Conservation (phyloP, 2,329 filamentous ascomycete genomes). For the Ceratocystis destructans region DNA sequence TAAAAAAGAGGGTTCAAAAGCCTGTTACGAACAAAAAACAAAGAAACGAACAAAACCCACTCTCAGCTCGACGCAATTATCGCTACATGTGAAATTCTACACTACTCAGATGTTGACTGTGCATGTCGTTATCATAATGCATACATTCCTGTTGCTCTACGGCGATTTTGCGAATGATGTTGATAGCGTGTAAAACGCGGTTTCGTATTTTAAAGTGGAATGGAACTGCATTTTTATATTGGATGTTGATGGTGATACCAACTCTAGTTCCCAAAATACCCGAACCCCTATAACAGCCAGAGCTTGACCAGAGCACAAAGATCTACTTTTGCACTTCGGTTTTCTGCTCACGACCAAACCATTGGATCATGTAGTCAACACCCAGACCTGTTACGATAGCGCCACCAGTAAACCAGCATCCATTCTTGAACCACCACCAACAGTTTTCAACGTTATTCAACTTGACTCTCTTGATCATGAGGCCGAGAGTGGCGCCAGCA, state of each 20-base stretch:
- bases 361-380: slow-evolving; percentile 44
- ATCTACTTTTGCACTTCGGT: slow-evolving; percentile 7
- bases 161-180: too few relatives aligned
- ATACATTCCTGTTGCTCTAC: neutral
- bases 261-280: neutral
- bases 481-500: slow-evolving; percentile 43
- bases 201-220: neutral
- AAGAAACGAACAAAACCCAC: slow-evolving; percentile 18
- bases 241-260: slow-evolving; percentile 12
- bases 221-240: neutral
- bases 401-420: slow-evolving; percentile 54
- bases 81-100: neutral
- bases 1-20: slow-evolving; percentile 23
- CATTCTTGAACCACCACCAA: slow-evolving; percentile 67
- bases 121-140: neutral
- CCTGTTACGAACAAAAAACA: slow-evolving; percentile 19
- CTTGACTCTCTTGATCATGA: slow-evolving; percentile 56
- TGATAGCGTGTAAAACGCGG: neutral
- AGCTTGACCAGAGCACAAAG: neutral
- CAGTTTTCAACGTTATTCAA: slow-evolving; percentile 53
- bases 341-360: neutral
- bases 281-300: neutral
- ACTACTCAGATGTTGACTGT: neutral
- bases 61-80: slow-evolving; percentile 5
- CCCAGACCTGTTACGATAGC: slow-evolving; percentile 45